phyloP scores from a whole-genome alignment of 345 rosid genomes.

The Mercurialis annua region DNA sequence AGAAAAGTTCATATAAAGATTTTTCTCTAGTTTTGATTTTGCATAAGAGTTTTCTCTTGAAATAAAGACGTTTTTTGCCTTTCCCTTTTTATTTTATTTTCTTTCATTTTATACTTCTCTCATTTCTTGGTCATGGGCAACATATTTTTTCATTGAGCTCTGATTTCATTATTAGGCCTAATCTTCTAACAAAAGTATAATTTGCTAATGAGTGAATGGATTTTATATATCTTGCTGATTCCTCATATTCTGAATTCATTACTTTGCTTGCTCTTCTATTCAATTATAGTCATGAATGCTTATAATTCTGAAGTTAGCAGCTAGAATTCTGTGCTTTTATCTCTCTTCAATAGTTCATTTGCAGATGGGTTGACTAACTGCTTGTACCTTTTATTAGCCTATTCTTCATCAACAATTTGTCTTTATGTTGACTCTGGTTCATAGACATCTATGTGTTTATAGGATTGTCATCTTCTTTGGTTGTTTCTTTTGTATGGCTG shows the following conservation, averaged over 20 bases:
- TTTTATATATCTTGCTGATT: neutral
- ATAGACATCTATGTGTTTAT: neutral
- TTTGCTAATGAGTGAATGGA: neutral
- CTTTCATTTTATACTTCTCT: neutral
- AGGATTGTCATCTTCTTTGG: neutral
- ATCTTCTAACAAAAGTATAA: no score
- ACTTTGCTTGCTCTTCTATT: neutral
- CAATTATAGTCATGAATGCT: neutral
- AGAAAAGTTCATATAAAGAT: neutral
- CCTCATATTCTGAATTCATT: neutral
- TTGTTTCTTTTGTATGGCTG: neutral
- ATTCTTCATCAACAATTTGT: neutral
- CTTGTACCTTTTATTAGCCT: neutral
- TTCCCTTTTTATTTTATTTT: neutral
- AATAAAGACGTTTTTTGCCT: neutral
- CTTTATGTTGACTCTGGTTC: neutral
- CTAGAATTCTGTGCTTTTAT: neutral
- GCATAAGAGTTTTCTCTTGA: neutral
- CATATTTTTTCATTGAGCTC: neutral
- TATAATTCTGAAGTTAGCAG: neutral
- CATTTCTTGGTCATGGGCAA: conserved; percentile 1
- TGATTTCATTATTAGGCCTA: neutral
- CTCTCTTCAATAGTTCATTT: neutral
- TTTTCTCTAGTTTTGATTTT: neutral
- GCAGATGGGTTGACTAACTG: neutral